Conservation (phyloP, 192 early-diverging fungal genomes). For the Lunasporangiospora selenospora region DNA sequence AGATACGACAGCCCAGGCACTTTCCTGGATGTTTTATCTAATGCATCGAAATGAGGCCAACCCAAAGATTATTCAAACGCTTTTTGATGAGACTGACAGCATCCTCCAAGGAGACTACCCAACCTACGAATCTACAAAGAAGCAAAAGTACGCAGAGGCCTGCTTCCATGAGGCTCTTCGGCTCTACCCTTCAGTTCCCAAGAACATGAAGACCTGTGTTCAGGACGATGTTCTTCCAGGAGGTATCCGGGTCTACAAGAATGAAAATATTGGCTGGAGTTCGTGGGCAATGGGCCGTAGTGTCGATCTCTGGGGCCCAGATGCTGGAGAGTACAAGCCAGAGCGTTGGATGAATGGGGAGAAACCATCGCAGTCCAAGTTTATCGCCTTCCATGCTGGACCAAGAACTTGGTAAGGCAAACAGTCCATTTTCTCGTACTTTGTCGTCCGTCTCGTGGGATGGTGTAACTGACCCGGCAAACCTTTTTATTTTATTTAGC, state of each 20-base stretch:
- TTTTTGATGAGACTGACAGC: conserved; percentile 45
- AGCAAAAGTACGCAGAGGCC: conserved; percentile 41
- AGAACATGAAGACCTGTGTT: conserved; percentile 62
- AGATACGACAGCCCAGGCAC: conserved; percentile 63
- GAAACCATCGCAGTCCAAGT: conserved; percentile 53
- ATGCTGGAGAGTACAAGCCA: conserved; percentile 68
- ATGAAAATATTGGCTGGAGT: conserved; percentile 55
- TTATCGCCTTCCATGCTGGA: conserved; percentile 64
- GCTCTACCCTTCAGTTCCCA: conserved; percentile 73
- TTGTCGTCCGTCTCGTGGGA: too few relatives aligned
- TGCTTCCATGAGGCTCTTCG: conserved; percentile 68
- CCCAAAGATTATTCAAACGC: conserved; percentile 23
- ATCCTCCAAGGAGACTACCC: conserved; percentile 13
- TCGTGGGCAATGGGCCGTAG: conserved; percentile 63
- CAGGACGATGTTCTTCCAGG: conserved; percentile 72
- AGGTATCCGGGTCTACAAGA: conserved; percentile 61
- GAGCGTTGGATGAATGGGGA: conserved; percentile 66
- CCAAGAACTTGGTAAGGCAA: conserved; percentile 51
- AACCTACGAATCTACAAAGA: conserved; percentile 36
- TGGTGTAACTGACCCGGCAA: too few relatives aligned
- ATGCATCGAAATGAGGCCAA: conserved; percentile 43
- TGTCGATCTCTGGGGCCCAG: conserved; percentile 64
- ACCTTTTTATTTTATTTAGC: conserved; percentile 22
- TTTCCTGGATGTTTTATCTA: conserved; percentile 62
- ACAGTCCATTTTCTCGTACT: too few relatives aligned